A percentile compares a stretch with the other conserved stretches of the same genome.
phyloP scores from a whole-genome alignment of 192 early-diverging fungal species.

The Chytriomyces sp. region DNA sequence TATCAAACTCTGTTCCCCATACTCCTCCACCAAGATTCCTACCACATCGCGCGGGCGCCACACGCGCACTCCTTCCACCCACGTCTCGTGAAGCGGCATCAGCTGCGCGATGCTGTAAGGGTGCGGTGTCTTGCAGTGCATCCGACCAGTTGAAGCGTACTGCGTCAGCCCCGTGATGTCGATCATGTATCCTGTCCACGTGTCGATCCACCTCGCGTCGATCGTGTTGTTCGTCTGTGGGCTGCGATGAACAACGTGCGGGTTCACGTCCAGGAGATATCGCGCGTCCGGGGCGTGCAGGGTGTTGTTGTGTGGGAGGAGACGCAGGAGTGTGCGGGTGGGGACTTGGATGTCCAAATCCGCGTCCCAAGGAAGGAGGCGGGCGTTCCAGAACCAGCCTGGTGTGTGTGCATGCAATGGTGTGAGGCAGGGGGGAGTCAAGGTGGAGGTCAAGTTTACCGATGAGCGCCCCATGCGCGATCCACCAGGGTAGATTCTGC shows the following conservation, averaged over 20 bases:
- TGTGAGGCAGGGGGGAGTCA: too few species aligned
- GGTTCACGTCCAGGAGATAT: slow-evolving; percentile 37
- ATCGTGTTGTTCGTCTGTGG: slow-evolving; percentile 31
- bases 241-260: slow-evolving; percentile 9
- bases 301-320: slow-evolving; percentile 4
- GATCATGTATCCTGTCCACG: slow-evolving; percentile 27
- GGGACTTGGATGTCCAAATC: slow-evolving; percentile 36
- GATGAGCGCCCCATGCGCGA: slow-evolving; percentile 41
- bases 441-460: too few species aligned
- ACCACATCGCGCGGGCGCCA: slow-evolving; percentile 35
- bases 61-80: slow-evolving; percentile 32
- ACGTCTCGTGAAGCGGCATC: slow-evolving; percentile 24
- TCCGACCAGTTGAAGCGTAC: not conserved
- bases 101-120: slow-evolving; percentile 3
- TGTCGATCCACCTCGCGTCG: slow-evolving; percentile 45
- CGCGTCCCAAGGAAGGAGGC: slow-evolving; percentile 40
- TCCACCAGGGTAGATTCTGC: slow-evolving; percentile 34
- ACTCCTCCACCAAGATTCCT: slow-evolving; percentile 11
- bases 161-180: slow-evolving; percentile 44
- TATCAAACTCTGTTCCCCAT: not conserved
- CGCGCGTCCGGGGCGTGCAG: not conserved
- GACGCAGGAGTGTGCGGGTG: not conserved
- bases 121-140: slow-evolving; percentile 32
- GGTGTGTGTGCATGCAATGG: too few species aligned
- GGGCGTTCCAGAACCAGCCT: slow-evolving; percentile 43